Base-by-base conservation (phyloP, 164 flowering plant genomes). In the Macadamia integrifolia region DNA sequence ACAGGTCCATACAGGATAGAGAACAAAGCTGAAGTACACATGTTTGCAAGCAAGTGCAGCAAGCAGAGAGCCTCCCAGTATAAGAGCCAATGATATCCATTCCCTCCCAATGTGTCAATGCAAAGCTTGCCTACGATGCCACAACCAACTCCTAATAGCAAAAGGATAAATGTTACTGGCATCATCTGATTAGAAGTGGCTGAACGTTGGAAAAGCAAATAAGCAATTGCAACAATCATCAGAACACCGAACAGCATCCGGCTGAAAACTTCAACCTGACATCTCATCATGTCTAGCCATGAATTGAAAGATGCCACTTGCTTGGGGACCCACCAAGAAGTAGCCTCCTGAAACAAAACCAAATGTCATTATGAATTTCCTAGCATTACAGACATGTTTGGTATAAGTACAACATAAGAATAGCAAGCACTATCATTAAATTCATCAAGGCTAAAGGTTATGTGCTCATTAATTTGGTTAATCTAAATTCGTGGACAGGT, bases 61-160 rank as follows among this genome's bases (percentile, higher is more conserved):
- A 72, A 57, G 72, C 98, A 95, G 1, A 89, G 74, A 23, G 67
- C 73, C 67, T 89, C 96, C 98, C 98, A 95, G 35, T 73, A 79
- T 0, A 83, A n/a, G 18, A 95, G 87, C 98, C 99, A 95, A 52
- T 61, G 77, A 32, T 74, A 74, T 67, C 99, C 99, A 35, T 77
- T 83, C 9, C 98, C 99, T 11, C 98, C 98, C 70, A 92, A 69
- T 0, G 96, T 83, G 70, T 92, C 92, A 0, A 95, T 82, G 66
- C 99, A 95, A 60, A 95, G 62, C 80, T 87, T 92, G 35, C 98
- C 98, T 0, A 84, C 83, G 35, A 82, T 75, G 57, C 99, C 97
- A 69, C 97, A 89, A 28, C 58, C 80, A 59, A 81, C 72, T 55
- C 93, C 97, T 30, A 95, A 72, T 42, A 95, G 77, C 76, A 95